Conservation (phyloP, 176 grass and related monocot genomes). For the Zea mays region Zm-B73-REFERENCE-NAM-5.0 NC_050099.1:196766501-196767000, state of each 20-base stretch:
- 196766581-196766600: not conserved
- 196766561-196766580: not conserved
- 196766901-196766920: slow-evolving; percentile 83
- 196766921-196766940: slow-evolving; percentile 87
- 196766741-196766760: not conserved
- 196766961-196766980: slow-evolving; percentile 95
- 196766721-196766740: not conserved
- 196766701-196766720: not conserved
- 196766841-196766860: slow-evolving; percentile 84
- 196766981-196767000: slow-evolving; percentile 2
- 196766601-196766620: not conserved
- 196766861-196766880: slow-evolving; percentile 97
- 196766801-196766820: not conserved
- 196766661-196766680: not conserved
- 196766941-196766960: slow-evolving; percentile 89
- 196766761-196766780: not conserved
- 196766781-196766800: not conserved
- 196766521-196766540: not conserved
- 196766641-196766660: not conserved
- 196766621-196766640: not conserved
- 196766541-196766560: slow-evolving; percentile 17
- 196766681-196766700: not conserved
- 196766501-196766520: not conserved
- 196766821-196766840: slow-evolving; percentile 63
- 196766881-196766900: slow-evolving; percentile 97